Percentiles rank a stretch among this genome's conserved stretches.
phyloP scores from a whole-genome alignment of 225 moss, liverwort and hornwort genomes.

The Bryum argenteum region DNA sequence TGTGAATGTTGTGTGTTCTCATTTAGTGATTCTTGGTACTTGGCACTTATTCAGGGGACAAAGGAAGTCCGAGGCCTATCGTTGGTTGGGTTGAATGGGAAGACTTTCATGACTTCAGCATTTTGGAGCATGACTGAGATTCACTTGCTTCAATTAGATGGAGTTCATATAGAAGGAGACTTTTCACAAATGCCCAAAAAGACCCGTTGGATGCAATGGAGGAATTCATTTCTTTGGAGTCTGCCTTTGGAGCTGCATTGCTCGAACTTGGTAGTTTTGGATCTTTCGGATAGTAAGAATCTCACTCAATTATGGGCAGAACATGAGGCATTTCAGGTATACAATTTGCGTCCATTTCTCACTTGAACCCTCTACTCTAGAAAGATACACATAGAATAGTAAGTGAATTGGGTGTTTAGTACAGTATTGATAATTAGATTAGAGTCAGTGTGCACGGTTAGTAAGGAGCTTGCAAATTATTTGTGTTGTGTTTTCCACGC shows the following conservation, averaged over 20 bases:
- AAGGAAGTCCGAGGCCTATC: slow-evolving; percentile 32
- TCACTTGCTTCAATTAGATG: slow-evolving; percentile 40
- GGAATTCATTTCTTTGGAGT: slow-evolving; percentile 11
- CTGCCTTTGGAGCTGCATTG: slow-evolving; percentile 20
- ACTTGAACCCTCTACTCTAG: too few species aligned
- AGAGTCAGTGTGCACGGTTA: too few species aligned
- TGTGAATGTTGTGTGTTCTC: too few species aligned
- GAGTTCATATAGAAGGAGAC: slow-evolving; percentile 26
- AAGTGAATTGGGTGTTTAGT: too few species aligned
- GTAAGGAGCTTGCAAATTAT: too few species aligned
- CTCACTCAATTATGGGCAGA: slow-evolving; percentile 34
- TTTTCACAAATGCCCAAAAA: slow-evolving; percentile 27
- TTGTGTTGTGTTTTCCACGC: too few species aligned
- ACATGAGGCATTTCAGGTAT: slow-evolving; percentile 9
- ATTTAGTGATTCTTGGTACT: not conserved
- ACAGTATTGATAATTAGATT: too few species aligned
- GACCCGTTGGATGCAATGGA: slow-evolving; percentile 46
- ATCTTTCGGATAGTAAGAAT: slow-evolving; percentile 34
- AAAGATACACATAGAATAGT: too few species aligned
- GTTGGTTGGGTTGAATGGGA: not conserved
- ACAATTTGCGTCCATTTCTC: not conserved
- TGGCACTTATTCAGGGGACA: slow-evolving; percentile 19
- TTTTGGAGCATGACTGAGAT: slow-evolving; percentile 28
- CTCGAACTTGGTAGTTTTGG: slow-evolving; percentile 21
- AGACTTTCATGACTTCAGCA: not conserved